Evolutionary conservation across 2,329 filamentous ascomycete species (phyloP).

Genomic region (Diaporthe batatas): DNA sequence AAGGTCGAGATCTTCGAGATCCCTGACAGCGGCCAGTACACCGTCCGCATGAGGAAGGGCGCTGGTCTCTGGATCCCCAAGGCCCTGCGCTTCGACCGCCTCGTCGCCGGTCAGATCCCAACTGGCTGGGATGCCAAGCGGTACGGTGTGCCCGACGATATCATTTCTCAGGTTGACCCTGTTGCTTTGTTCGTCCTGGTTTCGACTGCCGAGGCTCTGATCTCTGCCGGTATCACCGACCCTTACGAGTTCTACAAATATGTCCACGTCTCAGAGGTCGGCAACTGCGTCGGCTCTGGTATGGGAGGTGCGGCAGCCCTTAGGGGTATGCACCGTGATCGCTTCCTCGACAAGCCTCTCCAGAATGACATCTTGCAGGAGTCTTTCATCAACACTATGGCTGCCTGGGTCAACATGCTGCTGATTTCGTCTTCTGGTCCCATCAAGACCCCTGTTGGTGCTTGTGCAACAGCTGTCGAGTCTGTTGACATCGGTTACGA

Average conservation of each 20-base stretch:
- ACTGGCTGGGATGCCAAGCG: conserved; percentile 97
- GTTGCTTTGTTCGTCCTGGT: conserved; percentile 96
- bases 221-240: conserved; percentile 95
- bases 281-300: conserved; percentile 98
- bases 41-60: conserved; percentile 94
- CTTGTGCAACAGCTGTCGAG: conserved; percentile 96
- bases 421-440: conserved; percentile 95
- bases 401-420: conserved; percentile 99
- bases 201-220: conserved; percentile 89
- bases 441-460: conserved; percentile 98
- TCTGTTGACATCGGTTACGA: conserved; percentile 98
- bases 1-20: conserved; percentile 99
- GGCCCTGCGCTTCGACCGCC: conserved; percentile 94
- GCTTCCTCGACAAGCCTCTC: conserved; percentile 94
- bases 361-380: conserved; percentile 99
- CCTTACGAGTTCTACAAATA: conserved; percentile 99
- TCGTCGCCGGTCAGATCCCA: conserved; percentile 96
- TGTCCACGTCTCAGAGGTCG: conserved; percentile 96
- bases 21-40: conserved; percentile 92
- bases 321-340: conserved; percentile 98
- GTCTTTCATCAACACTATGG: conserved; percentile 99
- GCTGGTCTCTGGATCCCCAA: conserved; percentile 96
- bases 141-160: conserved; percentile 97
- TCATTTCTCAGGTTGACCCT: conserved; percentile 96
- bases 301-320: conserved; percentile 95